Base-by-base conservation (phyloP, 805 yeast genomes). In the Cyberlindnera veronae region DNA sequence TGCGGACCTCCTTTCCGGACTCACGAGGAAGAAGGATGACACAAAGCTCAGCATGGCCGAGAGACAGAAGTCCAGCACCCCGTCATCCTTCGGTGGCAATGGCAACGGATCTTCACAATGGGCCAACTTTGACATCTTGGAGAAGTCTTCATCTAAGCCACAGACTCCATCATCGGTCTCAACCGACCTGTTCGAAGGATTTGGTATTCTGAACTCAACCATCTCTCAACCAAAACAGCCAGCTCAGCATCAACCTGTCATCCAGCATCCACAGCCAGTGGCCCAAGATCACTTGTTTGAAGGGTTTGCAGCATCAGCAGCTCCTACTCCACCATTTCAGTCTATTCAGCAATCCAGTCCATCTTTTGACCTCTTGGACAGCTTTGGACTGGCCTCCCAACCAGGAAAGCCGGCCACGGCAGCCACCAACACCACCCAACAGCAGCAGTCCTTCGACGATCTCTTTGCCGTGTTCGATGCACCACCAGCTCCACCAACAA, bases 101-200 rank as follows among this genome's bases (percentile, higher is more conserved):
- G 28, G 29, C 12, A 21, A 12, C 12, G 22, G 16, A 6, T 21
- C 40, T 3, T 19, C 45, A 27, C 54, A 53, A 39, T 66, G 68
- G 68, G 54, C 64, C 3, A 62, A 65, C 34, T 47, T 72, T 29
- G 75, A 68, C 45, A 34, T 66, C n/a, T 46, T 72, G 12, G 49
- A 49, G 11, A 36, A 33, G 11, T 22, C 46, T 5, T 31, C 51
- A 0, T 28, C 30, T 5, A 32, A 34, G 10, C 19, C 44, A 13
- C 32, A n/a, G 11, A 21, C 45, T 4, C 17, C 34, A 5, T 23
- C 40, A 7, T 5, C 28, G 6, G 15, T 14, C 7, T 13, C 40
- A 5, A 19, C n/a, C 15, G 50, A 46, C 27, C 37, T 52, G 5
- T 53, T 56, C 32, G 57, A 53, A 43, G 60, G 54, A 11, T 56